Evolutionary conservation across 768 basidiomycete species (phyloP), one percentile per base, ranked within the genome.

Genomic region (Tylopilus sp.): DNA sequence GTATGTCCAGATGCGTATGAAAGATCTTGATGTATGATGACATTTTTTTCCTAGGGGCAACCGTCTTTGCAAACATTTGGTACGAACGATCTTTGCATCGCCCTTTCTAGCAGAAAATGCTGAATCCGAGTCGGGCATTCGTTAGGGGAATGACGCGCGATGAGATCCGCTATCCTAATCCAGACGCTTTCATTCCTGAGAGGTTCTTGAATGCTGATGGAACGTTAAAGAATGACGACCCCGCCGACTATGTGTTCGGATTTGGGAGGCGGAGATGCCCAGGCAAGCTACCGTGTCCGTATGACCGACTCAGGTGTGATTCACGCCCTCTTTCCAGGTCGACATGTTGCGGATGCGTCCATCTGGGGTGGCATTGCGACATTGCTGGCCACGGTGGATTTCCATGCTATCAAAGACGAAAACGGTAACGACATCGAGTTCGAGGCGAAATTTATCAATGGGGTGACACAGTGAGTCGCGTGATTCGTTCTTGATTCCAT

Each of bases 21-120:
- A n/a, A n/a, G n/a, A 26, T 9, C 17, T 28, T 14, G 7, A 43
- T 26, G 3, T 10, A 17, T 43, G 8, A 26, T 43, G 17, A 43
- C 26, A 17, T 6, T 28, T 16, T n/a, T 8, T 21, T 49, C 29
- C 12, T 14, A 59, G 58, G 58, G 5, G 48, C 58, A 6, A 46
- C 30, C 5, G 11, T 59, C 33, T 5, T 43, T 10, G 25, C n/a
- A 10, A 59, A 59, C 25, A 10, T 31, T 13, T 59, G 58, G 58
- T 59, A 47, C 14, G 52, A 13, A 8, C 19, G 28, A 19, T 4
- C 13, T 4, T 12, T 14, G 33, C 13, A 34, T 34, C 16, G 13
- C 21, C 21, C 9, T 11, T 24, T 22, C 14, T 14, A 2, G 13
- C 6, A 22, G 13, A 12, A 14, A 12, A 10, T 6, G 25, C n/a